Evolutionary conservation across 179 eudicot genomes (phyloP).

Genomic region (Sideroxylon spinosum): DNA sequence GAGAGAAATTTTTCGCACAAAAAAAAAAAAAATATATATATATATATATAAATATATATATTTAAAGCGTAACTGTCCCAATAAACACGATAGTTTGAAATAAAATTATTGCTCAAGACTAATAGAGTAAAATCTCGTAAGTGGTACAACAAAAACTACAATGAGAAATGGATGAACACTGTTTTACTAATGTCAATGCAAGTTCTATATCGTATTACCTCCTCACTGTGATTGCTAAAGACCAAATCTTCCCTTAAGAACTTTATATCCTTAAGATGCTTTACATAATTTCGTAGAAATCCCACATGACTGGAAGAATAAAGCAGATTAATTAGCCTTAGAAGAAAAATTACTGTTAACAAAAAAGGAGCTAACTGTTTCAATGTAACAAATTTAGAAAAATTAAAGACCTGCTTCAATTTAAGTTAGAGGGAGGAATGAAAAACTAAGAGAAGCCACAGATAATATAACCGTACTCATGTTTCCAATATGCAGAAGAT

Average conservation of each 20-base stretch:
- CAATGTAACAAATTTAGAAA: background rate
- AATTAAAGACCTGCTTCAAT: background rate
- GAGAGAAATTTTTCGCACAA: too few species aligned
- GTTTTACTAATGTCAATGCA: background rate
- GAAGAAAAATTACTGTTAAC: background rate
- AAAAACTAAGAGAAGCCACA: background rate
- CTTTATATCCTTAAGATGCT: conserved; percentile 69
- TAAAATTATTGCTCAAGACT: too few species aligned
- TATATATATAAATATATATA: too few species aligned
- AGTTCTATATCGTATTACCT: conserved; percentile 39
- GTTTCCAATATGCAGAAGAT: background rate
- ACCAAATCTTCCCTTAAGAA: conserved; percentile 83
- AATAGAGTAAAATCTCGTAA: background rate
- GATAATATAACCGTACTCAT: background rate
- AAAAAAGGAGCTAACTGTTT: background rate
- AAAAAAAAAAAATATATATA: too few species aligned
- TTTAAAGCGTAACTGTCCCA: too few species aligned
- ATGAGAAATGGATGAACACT: background rate
- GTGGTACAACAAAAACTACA: background rate
- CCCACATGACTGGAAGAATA: conserved; percentile 68
- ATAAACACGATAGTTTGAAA: too few species aligned
- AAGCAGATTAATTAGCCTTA: conserved; percentile 7
- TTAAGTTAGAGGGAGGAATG: background rate
- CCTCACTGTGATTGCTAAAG: conserved; percentile 78
- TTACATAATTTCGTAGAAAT: conserved; percentile 67